Conservation (phyloP, 1,284 basidiomycete genomes). For the Apiotrichum domesticum region DNA sequence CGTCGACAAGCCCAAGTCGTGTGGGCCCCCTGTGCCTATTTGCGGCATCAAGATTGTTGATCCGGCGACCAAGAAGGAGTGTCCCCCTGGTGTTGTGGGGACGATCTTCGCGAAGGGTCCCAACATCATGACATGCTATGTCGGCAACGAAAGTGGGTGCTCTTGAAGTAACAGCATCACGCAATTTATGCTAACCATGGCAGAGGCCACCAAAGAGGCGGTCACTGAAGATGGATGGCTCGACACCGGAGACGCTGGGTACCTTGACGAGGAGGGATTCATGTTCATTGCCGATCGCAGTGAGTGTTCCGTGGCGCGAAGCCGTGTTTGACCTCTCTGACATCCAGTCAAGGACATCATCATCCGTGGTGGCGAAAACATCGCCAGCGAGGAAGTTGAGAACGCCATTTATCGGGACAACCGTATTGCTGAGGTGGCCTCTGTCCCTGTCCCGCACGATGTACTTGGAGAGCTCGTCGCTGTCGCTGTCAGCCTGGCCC, state of each 20-base stretch:
- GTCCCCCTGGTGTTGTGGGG: conserved; percentile 25
- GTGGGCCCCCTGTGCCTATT: conserved; percentile 32
- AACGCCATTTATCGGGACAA: conserved; percentile 35
- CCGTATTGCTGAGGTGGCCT: conserved; percentile 31
- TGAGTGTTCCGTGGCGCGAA: not conserved
- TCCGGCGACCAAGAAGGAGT: conserved; percentile 20
- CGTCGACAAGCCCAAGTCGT: conserved; percentile 7
- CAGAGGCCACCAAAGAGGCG: conserved; percentile 10
- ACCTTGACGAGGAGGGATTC: conserved; percentile 34
- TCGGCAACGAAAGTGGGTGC: conserved; percentile 15
- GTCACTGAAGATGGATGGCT: conserved; percentile 39
- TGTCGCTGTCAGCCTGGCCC: conserved; percentile 26
- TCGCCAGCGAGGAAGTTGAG: conserved; percentile 36
- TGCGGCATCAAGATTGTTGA: conserved; percentile 31
- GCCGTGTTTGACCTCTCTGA: not conserved
- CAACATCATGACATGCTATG: conserved; percentile 41
- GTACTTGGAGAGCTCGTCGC: conserved; percentile 39
- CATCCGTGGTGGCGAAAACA: conserved; percentile 42
- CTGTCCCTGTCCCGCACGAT: conserved; percentile 32
- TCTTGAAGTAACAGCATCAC: not conserved
- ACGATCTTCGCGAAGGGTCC: conserved; percentile 31
- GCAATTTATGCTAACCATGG: not conserved
- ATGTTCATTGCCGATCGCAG: conserved; percentile 36
- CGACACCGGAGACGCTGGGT: conserved; percentile 39
- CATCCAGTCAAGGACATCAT: conserved; percentile 29